phyloP scores from a whole-genome alignment of 306 rosid genomes.

The Sechiopsis laciniata region DNA sequence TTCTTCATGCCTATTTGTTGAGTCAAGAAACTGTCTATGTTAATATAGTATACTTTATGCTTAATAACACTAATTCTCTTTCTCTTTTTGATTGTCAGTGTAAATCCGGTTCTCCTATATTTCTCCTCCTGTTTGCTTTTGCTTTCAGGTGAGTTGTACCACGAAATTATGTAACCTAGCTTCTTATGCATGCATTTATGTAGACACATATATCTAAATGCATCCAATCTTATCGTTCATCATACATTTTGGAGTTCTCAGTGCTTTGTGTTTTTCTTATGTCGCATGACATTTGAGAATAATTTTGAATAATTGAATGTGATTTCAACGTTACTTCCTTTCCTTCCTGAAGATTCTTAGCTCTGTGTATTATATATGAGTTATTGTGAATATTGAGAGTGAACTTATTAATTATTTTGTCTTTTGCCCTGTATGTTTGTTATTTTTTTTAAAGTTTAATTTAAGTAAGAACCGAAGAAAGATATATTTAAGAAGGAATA shows the following conservation, averaged over 20 bases:
- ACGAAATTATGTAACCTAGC: constrained; percentile 20
- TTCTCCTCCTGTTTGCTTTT: constrained; percentile 93
- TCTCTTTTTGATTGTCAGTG: constrained; percentile 56
- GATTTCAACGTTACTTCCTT: neutral
- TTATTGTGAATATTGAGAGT: neutral
- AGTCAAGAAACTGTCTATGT: constrained; percentile 11
- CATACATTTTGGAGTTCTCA: neutral
- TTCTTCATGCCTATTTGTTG: constrained; percentile 23
- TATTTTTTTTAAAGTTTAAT: neutral
- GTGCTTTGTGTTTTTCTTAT: constrained; percentile 1
- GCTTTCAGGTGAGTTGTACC: constrained; percentile 67
- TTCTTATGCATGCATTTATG: neutral
- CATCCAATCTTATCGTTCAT: constrained; percentile 5
- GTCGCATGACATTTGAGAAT: neutral
- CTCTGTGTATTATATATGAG: constrained; percentile 4
- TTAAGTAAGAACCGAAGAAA: neutral
- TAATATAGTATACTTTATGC: constrained; percentile 22
- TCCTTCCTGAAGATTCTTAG: neutral
- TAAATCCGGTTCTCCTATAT: constrained; percentile 97
- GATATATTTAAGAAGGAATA: neutral
- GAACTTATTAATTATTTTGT: neutral
- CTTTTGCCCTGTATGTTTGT: neutral
- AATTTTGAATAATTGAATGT: neutral
- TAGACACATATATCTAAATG: neutral
- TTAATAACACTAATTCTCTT: constrained; percentile 13